A percentile compares a stretch with the other conserved stretches of the same genome.
Evolutionary conservation across 208 protist species (phyloP).

Genomic region (Tetramitus jugosus): DNA sequence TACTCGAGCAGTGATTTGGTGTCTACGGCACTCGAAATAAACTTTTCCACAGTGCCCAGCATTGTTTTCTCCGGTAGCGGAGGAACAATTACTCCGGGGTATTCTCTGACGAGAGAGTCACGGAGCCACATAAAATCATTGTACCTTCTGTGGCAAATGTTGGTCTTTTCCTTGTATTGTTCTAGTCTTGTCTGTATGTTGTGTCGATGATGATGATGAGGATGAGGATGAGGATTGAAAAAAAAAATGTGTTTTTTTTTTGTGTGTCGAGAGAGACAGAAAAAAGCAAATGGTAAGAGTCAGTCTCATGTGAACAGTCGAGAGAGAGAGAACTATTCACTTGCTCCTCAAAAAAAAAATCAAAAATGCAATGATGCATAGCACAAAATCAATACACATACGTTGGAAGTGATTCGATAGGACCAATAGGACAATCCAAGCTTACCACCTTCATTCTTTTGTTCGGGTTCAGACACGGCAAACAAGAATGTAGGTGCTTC

Average conservation of each 20-base stretch:
- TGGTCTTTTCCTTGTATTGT: slow-evolving; percentile 26
- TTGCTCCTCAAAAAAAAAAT: too few species aligned
- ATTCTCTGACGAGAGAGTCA: slow-evolving; percentile 49
- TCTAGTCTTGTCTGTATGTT: slow-evolving; percentile 12
- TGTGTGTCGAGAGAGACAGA: too few species aligned
- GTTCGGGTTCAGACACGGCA: slow-evolving; percentile 39
- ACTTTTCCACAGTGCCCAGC: slow-evolving; percentile 48
- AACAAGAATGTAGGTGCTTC: slow-evolving; percentile 30
- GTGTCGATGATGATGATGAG: not conserved
- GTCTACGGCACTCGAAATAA: slow-evolving; percentile 32
- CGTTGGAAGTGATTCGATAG: slow-evolving; percentile 51
- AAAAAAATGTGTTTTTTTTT: too few species aligned
- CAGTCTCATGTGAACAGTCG: too few species aligned
- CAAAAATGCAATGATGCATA: too few species aligned
- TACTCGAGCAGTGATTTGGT: slow-evolving; percentile 52
- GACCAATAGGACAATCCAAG: slow-evolving; percentile 67
- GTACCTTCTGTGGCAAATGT: slow-evolving; percentile 55
- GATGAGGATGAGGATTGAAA: too few species aligned
- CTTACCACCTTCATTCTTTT: slow-evolving; percentile 50
- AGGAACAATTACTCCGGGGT: slow-evolving; percentile 66
- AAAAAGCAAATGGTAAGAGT: too few species aligned
- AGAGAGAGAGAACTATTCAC: too few species aligned
- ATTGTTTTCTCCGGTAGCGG: slow-evolving; percentile 71
- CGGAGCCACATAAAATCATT: slow-evolving; percentile 72
- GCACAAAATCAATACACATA: too few species aligned